Conservation (phyloP, 2,329 filamentous ascomycete species). For the Lecanicillium sp. region DNA sequence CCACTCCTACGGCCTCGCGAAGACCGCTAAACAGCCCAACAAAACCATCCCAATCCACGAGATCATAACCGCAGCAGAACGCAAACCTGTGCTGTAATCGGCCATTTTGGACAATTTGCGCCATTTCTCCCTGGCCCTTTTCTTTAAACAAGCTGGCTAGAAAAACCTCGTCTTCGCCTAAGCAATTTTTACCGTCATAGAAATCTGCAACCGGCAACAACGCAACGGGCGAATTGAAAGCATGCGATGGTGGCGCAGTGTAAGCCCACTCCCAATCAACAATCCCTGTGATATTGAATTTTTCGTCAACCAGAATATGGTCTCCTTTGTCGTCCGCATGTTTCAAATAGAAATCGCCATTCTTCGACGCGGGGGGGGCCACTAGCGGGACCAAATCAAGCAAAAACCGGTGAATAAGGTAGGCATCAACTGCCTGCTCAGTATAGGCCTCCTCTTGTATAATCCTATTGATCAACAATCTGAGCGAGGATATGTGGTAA, state of each 20-base stretch:
- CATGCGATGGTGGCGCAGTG: conserved; percentile 3
- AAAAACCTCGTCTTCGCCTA: conserved; percentile 31
- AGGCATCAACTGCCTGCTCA: conserved; percentile 28
- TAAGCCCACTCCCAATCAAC: conserved; percentile 7
- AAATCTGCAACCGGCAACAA: conserved; percentile 36
- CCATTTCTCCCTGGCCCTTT: conserved; percentile 32
- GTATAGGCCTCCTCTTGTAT: conserved; percentile 31
- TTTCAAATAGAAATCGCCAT: conserved; percentile 38
- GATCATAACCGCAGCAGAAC: conserved; percentile 38
- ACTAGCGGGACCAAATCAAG: conserved; percentile 28
- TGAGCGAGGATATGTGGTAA: conserved; percentile 29
- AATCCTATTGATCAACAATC: conserved; percentile 33
- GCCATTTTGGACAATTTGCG: conserved; percentile 30
- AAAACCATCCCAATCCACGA: conserved; percentile 37
- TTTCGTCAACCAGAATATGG: conserved; percentile 10
- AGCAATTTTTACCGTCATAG: conserved; percentile 29
- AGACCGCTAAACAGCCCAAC: conserved; percentile 35
- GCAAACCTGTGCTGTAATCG: conserved; percentile 32
- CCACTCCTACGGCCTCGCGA: conserved; percentile 27
- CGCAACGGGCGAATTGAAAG: conserved; percentile 7
- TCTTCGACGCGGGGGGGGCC: conserved; percentile 16
- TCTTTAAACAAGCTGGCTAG: conserved; percentile 28
- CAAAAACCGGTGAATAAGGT: conserved; percentile 37
- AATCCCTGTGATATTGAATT: conserved; percentile 5
- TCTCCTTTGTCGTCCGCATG: conserved; percentile 28